Evolutionary conservation across 306 rosid species (phyloP).

Genomic region (Castanea crenata): DNA sequence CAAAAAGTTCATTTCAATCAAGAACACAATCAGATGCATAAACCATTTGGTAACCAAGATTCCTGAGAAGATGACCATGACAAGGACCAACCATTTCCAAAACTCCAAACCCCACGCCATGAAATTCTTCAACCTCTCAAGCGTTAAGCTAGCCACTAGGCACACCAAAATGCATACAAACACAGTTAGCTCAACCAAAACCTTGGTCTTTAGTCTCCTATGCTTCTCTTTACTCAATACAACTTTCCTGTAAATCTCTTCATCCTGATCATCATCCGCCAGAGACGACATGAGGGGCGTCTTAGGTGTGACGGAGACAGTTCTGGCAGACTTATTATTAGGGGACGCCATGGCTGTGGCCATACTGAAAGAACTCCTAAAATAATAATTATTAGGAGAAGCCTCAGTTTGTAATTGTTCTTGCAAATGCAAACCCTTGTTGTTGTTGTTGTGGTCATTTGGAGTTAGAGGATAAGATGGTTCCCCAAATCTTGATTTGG

Average conservation of each 20-base stretch:
- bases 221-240: slow-evolving; percentile 48
- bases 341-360: slow-evolving; percentile 39
- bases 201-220: slow-evolving; percentile 39
- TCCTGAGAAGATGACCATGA: slow-evolving; percentile 76
- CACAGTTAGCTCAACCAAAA: slow-evolving; percentile 44
- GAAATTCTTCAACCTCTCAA: slow-evolving; percentile 19
- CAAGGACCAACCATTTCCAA: slow-evolving; percentile 89
- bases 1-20: slow-evolving; percentile 82
- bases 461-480: slow-evolving; percentile 30
- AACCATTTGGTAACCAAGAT: slow-evolving; percentile 71
- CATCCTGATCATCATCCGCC: slow-evolving; percentile 56
- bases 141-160: slow-evolving; percentile 55
- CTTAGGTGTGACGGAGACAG: slow-evolving; percentile 43
- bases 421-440: slow-evolving; percentile 4
- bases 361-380: slow-evolving; percentile 34
- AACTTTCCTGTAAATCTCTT: slow-evolving; percentile 58
- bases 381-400: slow-evolving; percentile 32
- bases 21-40: slow-evolving; percentile 65
- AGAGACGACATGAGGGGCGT: slow-evolving; percentile 40
- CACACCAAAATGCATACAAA: slow-evolving; percentile 44
- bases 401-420: slow-evolving; percentile 32
- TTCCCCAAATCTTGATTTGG: slow-evolving; percentile 90
- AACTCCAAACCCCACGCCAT: slow-evolving; percentile 57
- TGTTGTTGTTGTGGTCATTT: slow-evolving; percentile 33
- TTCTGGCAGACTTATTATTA: slow-evolving; percentile 37